Evolutionary conservation across 805 yeast genomes (phyloP).

Genomic region (Saccharomycopsis sp.): DNA sequence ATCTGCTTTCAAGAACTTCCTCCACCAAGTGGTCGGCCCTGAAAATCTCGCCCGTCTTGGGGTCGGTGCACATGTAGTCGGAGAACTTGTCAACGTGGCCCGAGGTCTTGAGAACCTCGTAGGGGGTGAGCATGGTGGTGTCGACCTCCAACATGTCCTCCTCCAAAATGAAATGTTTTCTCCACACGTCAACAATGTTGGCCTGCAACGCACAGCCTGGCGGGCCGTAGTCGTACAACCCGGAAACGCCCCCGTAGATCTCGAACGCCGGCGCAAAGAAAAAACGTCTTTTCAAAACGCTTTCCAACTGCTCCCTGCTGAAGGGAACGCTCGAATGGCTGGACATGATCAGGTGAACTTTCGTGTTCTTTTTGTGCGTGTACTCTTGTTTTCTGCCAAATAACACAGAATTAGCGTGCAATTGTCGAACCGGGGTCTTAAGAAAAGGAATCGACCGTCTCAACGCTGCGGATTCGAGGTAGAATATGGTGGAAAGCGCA

Average conservation of each 20-base stretch:
- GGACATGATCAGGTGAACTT: constrained; percentile 16
- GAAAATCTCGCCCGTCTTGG: constrained; percentile 93
- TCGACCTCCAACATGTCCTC: constrained; percentile 99
- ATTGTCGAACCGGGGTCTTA: too few species aligned
- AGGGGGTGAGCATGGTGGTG: constrained; percentile 95
- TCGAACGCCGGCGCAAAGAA: constrained; percentile 97
- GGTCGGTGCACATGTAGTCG: constrained; percentile 98
- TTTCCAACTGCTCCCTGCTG: constrained; percentile 81
- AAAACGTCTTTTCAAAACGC: constrained; percentile 88
- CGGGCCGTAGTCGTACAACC: constrained; percentile 97
- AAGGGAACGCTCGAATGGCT: constrained; percentile 29
- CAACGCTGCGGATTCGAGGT: too few species aligned
- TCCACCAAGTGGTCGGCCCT: constrained; percentile 98
- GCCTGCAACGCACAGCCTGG: constrained; percentile 99
- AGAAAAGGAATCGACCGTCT: too few species aligned
- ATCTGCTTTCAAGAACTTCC: constrained; percentile 91
- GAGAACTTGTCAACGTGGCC: constrained; percentile 99
- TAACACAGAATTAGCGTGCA: too few species aligned
- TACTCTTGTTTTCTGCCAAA: too few species aligned
- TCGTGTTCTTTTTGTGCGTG: too few species aligned
- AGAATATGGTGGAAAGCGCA: too few species aligned
- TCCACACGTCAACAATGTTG: constrained; percentile 89
- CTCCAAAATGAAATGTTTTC: constrained; percentile 93
- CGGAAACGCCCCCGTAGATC: constrained; percentile 96
- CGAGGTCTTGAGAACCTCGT: constrained; percentile 94